phyloP scores from a whole-genome alignment of 805 yeast genomes.

The Cyberlindnera bimundalis region DNA sequence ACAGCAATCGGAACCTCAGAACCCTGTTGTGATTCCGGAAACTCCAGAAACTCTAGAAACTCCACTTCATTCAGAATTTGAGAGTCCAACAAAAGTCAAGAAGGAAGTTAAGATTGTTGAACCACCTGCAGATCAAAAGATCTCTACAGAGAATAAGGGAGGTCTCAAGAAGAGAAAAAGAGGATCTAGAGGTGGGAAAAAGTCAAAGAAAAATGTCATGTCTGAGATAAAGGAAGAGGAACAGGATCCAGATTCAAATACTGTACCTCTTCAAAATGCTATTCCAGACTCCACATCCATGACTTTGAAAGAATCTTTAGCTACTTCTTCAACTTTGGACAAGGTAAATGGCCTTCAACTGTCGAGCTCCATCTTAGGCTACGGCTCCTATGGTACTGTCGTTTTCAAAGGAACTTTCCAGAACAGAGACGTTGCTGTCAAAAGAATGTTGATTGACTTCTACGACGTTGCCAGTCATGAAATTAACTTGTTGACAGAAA shows the following conservation, averaged over 20 bases:
- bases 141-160: constrained; percentile 21
- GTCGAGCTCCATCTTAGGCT: constrained; percentile 78
- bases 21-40: not conserved
- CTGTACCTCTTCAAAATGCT: not conserved
- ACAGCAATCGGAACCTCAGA: not conserved
- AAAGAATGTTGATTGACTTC: constrained; percentile 88
- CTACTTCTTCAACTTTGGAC: constrained; percentile 4
- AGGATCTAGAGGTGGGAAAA: constrained; percentile 82
- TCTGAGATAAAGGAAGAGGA: constrained; percentile 6
- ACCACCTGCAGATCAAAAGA: constrained; percentile 25
- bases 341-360: constrained; percentile 48
- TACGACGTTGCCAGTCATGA: constrained; percentile 94
- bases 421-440: constrained; percentile 92
- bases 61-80: not conserved
- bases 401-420: constrained; percentile 90
- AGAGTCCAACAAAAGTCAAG: constrained; percentile 4
- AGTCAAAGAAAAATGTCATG: constrained; percentile 35
- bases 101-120: constrained; percentile 29
- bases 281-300: constrained; percentile 1
- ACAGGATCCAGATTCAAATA: not conserved
- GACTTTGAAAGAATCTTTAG: not conserved
- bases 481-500: constrained; percentile 80
- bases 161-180: constrained; percentile 66
- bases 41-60: not conserved
- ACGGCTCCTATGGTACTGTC: constrained; percentile 96